Evolutionary conservation across 2,329 filamentous ascomycete genomes (phyloP).

Genomic region (Diaporthe citriasiana): DNA sequence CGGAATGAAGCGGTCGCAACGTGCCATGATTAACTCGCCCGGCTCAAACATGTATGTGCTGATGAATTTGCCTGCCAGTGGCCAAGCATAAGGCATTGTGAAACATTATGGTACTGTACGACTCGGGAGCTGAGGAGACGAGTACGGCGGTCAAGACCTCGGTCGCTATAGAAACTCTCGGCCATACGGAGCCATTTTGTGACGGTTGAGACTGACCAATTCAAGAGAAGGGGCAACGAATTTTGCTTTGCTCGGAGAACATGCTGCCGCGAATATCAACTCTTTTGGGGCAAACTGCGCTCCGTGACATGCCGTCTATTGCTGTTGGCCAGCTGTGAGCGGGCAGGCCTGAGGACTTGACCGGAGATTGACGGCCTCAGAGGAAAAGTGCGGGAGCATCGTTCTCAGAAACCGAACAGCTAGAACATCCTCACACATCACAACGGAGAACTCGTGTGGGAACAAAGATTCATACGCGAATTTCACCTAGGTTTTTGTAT

Average conservation of each 20-base stretch:
- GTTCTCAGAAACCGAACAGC: not conserved
- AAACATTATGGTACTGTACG: conserved; percentile 26
- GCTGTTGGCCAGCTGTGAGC: not conserved
- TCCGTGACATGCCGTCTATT: not conserved
- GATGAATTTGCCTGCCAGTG: conserved; percentile 9
- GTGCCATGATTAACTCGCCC: conserved; percentile 6
- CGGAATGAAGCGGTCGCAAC: conserved; percentile 2
- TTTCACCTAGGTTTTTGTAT: not conserved
- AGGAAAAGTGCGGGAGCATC: not conserved
- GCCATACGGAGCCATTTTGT: not conserved
- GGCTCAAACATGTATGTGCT: conserved; percentile 16
- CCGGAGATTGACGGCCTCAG: not conserved
- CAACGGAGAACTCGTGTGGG: not conserved
- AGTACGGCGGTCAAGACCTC: not conserved
- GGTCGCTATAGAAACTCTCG: not conserved
- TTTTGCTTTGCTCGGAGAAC: not conserved
- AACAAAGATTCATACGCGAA: not conserved
- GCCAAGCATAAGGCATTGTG: conserved; percentile 1
- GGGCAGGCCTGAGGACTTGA: not conserved
- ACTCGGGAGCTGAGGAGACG: conserved; percentile 14
- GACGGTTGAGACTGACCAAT: not conserved
- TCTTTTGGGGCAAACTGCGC: no score
- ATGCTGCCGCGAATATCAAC: not conserved
- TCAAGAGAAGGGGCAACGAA: not conserved
- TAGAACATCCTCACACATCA: not conserved